Base-by-base conservation (phyloP, 2,329 filamentous ascomycete genomes). In the Botrytis deweyae region DNA sequence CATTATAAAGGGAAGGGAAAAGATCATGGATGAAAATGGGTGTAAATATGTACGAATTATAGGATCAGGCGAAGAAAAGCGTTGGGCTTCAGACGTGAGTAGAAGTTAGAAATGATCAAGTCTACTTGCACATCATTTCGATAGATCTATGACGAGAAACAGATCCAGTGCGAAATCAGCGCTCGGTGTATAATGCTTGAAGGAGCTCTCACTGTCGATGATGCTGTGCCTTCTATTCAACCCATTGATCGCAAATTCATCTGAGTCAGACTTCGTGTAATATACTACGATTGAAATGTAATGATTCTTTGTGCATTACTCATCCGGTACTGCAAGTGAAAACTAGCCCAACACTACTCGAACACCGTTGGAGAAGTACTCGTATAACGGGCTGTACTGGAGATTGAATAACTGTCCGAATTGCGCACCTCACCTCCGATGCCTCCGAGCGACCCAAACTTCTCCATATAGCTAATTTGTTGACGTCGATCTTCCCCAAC, bases 1-100 rank as follows among this genome's bases (percentile, higher is more conserved):
- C 95, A 44, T 76, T 80, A 72, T 80, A 79, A 74, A 76, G 33
- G 38, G 42, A 66, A 61, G 10, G 18, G 38, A 61, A 68, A 44
- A 25, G 29, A 55, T 59, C 42, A 52, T 65, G 59, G 38, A 65
- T 42, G 61, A 63, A 73, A 42, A 29, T 46, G 55, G 62, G 5
- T 73, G 66, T 72, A 69, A 52, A 73, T 71, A 71, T 72, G 52
- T 65, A 67, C 36, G 49, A 69, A 58, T 58, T 69, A 65, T 25
- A 74, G 33, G 49, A 72, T 42, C 18, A 40, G 66, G n/a, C 49
- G 6, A 69, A 10, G n/a, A 33, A 68, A 8, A 40, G 25, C 36
- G 20, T 58, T 58, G 36, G 9, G n/a, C 29, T 69, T 58, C 33
- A 52, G 66, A 69, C 18, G 36, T 14, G n/a, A 44, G 36, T 58